Conservation (phyloP, 1,284 basidiomycete genomes). For the Fomitopsis pinicola region DNA sequence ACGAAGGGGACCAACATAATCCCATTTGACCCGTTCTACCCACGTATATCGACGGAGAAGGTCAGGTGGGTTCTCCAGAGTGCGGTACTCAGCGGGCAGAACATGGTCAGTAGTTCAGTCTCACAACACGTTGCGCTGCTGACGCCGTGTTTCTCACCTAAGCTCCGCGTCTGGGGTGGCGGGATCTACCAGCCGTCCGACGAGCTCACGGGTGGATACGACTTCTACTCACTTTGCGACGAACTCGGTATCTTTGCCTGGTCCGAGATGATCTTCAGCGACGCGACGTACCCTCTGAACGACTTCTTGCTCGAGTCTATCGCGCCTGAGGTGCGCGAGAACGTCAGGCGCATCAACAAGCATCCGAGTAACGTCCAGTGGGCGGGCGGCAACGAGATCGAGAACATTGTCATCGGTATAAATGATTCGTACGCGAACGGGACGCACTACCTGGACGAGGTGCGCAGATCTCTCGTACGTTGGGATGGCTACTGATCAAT, state of each 20-base stretch:
- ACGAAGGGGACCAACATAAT: slow-evolving; percentile 54
- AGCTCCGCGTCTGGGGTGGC: slow-evolving; percentile 59
- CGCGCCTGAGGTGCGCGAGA: slow-evolving; percentile 54
- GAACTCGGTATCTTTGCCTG: slow-evolving; percentile 61
- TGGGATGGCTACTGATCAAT: too few relatives aligned
- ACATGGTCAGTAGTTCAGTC: slow-evolving; percentile 35
- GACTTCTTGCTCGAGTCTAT: slow-evolving; percentile 48
- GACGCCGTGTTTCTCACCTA: not conserved
- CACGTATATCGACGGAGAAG: slow-evolving; percentile 44
- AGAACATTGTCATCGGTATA: slow-evolving; percentile 43
- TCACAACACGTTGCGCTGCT: not conserved
- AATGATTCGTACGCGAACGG: slow-evolving; percentile 36
- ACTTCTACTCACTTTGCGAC: slow-evolving; percentile 57
- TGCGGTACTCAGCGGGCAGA: slow-evolving; percentile 50
- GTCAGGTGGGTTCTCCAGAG: slow-evolving; percentile 56
- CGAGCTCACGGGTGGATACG: slow-evolving; percentile 44
- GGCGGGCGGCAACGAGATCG: slow-evolving; percentile 62
- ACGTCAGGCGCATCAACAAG: slow-evolving; percentile 48
- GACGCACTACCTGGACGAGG: slow-evolving; percentile 46
- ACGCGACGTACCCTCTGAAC: slow-evolving; percentile 54
- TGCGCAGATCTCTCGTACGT: slow-evolving; percentile 16
- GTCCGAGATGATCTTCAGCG: slow-evolving; percentile 65
- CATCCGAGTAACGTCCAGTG: slow-evolving; percentile 60
- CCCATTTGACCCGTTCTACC: slow-evolving; percentile 57
- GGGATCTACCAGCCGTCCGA: slow-evolving; percentile 37